Evolutionary conservation across 139 green algal genomes (phyloP).

Genomic region (Asterochloris erici): DNA sequence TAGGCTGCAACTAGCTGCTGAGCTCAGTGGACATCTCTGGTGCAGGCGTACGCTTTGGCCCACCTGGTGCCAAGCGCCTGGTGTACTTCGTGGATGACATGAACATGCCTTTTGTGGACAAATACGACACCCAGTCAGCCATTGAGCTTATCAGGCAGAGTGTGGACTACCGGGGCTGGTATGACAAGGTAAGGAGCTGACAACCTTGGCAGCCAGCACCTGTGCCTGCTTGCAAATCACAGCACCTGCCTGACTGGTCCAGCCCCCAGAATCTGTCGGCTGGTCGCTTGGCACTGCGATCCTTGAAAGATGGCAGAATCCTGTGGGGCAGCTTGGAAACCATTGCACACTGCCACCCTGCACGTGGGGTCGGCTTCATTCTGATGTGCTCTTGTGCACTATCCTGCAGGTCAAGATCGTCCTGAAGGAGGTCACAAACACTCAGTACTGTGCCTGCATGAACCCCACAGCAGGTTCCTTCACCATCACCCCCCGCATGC

Average conservation of each 20-base stretch:
- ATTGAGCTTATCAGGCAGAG: constrained; percentile 87
- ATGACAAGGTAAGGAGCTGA: constrained; percentile 10
- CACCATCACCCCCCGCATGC: constrained; percentile 87
- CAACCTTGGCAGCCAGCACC: background rate
- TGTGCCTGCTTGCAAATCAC: background rate
- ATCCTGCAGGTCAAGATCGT: constrained; percentile 63
- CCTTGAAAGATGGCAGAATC: background rate
- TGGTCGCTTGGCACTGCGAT: background rate
- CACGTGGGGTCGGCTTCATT: too few relatives aligned
- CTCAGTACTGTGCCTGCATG: constrained; percentile 79
- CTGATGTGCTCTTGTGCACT: background rate
- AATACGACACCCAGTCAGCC: constrained; percentile 91
- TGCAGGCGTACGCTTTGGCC: constrained; percentile 80
- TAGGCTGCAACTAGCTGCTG: too few relatives aligned
- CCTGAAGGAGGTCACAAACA: constrained; percentile 84
- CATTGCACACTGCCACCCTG: background rate
- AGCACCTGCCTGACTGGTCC: background rate
- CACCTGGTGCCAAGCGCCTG: constrained; percentile 64
- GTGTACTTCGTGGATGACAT: constrained; percentile 93
- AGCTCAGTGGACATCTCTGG: background rate
- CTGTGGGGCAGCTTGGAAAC: background rate
- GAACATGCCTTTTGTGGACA: constrained; percentile 92
- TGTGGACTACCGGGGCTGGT: constrained; percentile 89
- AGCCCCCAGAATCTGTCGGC: background rate
- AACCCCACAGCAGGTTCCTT: constrained; percentile 89